These are phyloP conservation scores for Draba incana DNA, from an alignment of 345 rosid species.

Conservation along the genomic window DNA sequence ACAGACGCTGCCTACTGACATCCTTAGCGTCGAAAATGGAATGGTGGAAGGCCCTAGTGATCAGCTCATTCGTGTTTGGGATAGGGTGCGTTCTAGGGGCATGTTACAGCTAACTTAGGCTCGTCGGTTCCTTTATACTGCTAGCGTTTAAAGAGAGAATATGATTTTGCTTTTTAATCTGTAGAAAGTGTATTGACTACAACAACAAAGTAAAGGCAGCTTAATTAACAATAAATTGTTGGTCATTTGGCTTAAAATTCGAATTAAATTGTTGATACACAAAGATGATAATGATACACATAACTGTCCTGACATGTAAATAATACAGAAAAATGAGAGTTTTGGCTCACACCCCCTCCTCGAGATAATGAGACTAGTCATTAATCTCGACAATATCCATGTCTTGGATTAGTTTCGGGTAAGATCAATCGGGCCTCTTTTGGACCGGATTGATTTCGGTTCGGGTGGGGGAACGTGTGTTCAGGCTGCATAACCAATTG, in stretches of 20 bases:
- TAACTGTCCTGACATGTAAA: slow-evolving; percentile 3
- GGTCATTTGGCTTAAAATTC: too few relatives aligned
- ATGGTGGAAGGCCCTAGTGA: slow-evolving; percentile 59
- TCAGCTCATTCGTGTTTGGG: slow-evolving; percentile 67
- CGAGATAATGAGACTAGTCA: too few relatives aligned
- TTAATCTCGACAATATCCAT: too few relatives aligned
- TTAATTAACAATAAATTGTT: background rate
- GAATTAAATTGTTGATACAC: too few relatives aligned
- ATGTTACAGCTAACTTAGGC: slow-evolving; percentile 62
- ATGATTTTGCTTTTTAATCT: background rate
- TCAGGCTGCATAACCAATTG: too few relatives aligned
- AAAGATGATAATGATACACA: background rate
- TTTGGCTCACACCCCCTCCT: too few relatives aligned
- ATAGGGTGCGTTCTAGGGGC: slow-evolving; percentile 72
- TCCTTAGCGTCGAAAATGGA: slow-evolving; percentile 61
- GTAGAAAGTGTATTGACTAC: background rate
- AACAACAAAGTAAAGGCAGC: slow-evolving; percentile 1
- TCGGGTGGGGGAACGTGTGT: too few relatives aligned
- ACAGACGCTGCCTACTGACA: slow-evolving; percentile 75
- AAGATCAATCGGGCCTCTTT: too few relatives aligned
- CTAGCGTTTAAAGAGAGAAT: background rate
- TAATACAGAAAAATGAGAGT: background rate
- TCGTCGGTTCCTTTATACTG: slow-evolving; percentile 59
- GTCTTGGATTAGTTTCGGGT: too few relatives aligned
- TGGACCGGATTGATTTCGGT: too few relatives aligned